Conservation (phyloP, 2,329 filamentous ascomycete species). For the Calonectria pteridis region DNA sequence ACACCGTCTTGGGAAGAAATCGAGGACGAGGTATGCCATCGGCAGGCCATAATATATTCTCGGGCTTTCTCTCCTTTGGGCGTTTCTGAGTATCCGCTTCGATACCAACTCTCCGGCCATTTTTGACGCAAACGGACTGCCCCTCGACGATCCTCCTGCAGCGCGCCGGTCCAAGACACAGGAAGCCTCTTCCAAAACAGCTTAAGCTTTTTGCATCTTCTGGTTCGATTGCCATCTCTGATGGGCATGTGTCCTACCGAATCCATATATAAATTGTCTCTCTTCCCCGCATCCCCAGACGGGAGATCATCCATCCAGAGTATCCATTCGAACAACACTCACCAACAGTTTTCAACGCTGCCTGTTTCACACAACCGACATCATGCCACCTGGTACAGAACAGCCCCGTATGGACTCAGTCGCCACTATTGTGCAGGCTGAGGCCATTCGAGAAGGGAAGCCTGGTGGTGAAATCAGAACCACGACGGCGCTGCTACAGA, state of each 20-base stretch:
- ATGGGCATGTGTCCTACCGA: neutral
- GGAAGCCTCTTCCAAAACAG: constrained; percentile 5
- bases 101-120: neutral
- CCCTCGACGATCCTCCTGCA: neutral
- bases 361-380: neutral
- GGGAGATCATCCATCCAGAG: neutral
- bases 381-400: neutral
- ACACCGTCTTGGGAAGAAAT: neutral
- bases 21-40: neutral
- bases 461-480: neutral
- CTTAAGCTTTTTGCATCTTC: constrained; percentile 1
- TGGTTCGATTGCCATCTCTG: neutral
- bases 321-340: neutral
- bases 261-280: constrained; percentile 1
- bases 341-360: neutral
- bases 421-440: neutral
- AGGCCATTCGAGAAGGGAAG: neutral
- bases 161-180: neutral
- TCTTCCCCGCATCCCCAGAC: constrained; percentile 6
- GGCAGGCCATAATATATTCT: neutral
- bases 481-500: constrained; percentile 31
- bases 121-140: neutral
- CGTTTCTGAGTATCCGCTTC: neutral
- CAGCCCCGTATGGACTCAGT: constrained; percentile 7
- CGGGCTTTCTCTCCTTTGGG: neutral